Base-by-base conservation (phyloP, 768 basidiomycete species). In the Mycena latifolia region DNA sequence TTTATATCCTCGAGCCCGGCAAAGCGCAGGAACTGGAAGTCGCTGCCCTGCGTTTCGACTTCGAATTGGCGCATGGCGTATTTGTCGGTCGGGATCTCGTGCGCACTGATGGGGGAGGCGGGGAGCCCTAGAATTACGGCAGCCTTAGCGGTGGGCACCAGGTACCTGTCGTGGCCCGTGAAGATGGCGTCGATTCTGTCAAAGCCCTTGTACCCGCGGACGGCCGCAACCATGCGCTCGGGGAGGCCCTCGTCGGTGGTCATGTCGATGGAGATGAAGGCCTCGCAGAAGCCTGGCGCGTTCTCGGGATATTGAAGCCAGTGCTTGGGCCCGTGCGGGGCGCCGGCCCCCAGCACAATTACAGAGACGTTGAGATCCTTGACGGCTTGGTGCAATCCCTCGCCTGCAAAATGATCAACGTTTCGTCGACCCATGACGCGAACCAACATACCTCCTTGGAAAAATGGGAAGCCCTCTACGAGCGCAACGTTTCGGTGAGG, bases 231-330 rank as follows among this genome's bases (percentile, higher is more conserved):
- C 22, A 66, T 66, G 25, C 65, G 41, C 2, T 24, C 22, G 10
- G 65, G 65, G 47, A 66, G 65, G 37, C 3, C 59, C 5, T 61
- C 53, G 31, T 66, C 58, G 58, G 55, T 51, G 46, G 52, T 61
- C 65, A 66, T 66, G 29, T 66, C 65, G 17, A 66, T 66, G 12
- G 65, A 39, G 37, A 66, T 61, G 46, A 66, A 66, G 3, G 65
- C 65, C 18, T 66, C 65, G 47, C 65, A 66, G 43, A 66, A 66
- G 8, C 65, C 65, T 10, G 58, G 65, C 5, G 65, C 58, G 22
- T 66, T 66, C 6, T 39, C 53, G 9, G 65, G 53, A 51, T 66
- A n/a, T 11, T 66, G 65, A 5, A 66, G 45, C 65, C 65, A 66
- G 29, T 66, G 65, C 18, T 55, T 61, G 17, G 65, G 65, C 6